Evolutionary conservation across 371 early-diverging fungal species (phyloP).

Genomic region (Thermomucor indicae-seudaticae): DNA sequence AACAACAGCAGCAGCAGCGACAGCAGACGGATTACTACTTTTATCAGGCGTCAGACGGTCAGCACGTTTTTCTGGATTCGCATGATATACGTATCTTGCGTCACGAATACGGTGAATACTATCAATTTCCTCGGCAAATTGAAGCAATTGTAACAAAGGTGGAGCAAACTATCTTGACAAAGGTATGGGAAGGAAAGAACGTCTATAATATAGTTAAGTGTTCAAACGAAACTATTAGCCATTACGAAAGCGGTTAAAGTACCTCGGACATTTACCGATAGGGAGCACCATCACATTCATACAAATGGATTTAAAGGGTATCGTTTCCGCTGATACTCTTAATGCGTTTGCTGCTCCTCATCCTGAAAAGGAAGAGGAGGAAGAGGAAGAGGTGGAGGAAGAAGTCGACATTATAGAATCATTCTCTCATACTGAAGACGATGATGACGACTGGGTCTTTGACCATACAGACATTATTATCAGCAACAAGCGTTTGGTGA

Average conservation of each 20-base stretch:
- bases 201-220: background rate
- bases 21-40: constrained; percentile 59
- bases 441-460: too few relatives aligned
- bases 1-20: too few relatives aligned
- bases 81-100: constrained; percentile 84
- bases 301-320: constrained; percentile 69
- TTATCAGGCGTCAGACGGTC: constrained; percentile 86
- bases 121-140: constrained; percentile 51
- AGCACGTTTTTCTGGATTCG: constrained; percentile 87
- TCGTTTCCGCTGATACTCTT: constrained; percentile 61
- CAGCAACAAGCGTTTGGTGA: too few relatives aligned
- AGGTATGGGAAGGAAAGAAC: constrained; percentile 22
- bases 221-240: constrained; percentile 39
- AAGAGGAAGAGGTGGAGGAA: background rate
- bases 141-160: constrained; percentile 54
- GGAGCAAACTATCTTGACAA: constrained; percentile 80
- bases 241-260: constrained; percentile 77
- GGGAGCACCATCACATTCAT: constrained; percentile 86
- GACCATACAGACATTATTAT: too few relatives aligned
- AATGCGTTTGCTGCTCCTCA: constrained; percentile 27
- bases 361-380: background rate
- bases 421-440: background rate
- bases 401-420: background rate
- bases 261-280: constrained; percentile 80
- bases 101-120: constrained; percentile 65